Evolutionary conservation across 192 early-diverging fungal genomes (phyloP), one percentile per base, ranked within the genome.

Genomic region (Backusella macrospora): DNA sequence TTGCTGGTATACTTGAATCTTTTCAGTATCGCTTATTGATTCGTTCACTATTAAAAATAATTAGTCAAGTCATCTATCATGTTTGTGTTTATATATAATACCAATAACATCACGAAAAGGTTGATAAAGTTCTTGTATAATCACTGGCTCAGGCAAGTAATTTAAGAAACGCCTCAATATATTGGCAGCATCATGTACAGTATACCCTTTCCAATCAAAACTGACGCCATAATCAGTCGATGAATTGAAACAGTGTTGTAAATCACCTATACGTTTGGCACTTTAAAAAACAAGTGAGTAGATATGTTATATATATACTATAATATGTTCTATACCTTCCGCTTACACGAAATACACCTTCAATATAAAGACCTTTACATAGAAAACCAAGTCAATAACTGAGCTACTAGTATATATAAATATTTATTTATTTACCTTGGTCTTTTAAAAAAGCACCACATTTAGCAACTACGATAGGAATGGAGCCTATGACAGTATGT

Each of bases 291-390:
- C 6, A 71, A 42, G 23, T 43, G 26, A 70, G 42, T 29, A 44
- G 2, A n/a, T 47, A 26, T 21, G n/a, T 73, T 10, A 64, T 44
- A 18, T 5, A 10, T 29, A 52, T 39, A 18, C 38, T 46, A 23
- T 9, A 6, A 3, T 4, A n/a, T 39, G 14, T 48, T 49, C n/a
- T n/a, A 16, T 69, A 78, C 65, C 89, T 90, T 47, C 92, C 92
- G 70, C 88, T 91, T 18, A 92, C 82, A n/a, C 92, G 88, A 78
- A 94, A 94, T 29, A 94, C 90, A 15, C 92, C 92, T 79, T 86
- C 83, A 0, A 73, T 73, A 34, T 79, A 79, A 26, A 79, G 78
- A 37, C 72, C 78, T 79, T 34, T 39, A 34, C 9, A 38, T 38
- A 16, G 2, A 15, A 7, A 9, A 15, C 12, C 46, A 74, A 16